phyloP scores from a whole-genome alignment of 805 yeast species.

The Zygoascus tannicola region DNA sequence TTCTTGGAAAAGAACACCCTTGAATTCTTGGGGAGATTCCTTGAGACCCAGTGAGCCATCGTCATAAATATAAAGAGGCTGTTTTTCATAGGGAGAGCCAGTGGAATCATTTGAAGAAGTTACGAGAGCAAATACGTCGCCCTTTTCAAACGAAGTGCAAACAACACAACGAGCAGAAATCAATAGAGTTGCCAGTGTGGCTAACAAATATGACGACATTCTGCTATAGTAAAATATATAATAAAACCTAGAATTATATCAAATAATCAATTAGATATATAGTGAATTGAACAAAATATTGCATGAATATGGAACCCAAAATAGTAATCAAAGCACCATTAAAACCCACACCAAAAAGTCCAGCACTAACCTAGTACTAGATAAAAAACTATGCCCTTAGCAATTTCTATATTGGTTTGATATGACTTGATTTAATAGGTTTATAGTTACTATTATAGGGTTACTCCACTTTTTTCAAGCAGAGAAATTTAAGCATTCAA shows the following conservation, averaged over 20 bases:
- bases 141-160: neutral
- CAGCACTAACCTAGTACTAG: too few relatives aligned
- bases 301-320: neutral
- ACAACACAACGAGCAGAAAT: neutral
- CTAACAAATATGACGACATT: neutral
- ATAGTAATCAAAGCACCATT: neutral
- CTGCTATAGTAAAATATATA: too few relatives aligned
- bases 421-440: neutral
- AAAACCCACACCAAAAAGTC: too few relatives aligned
- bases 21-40: constrained; percentile 19
- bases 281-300: too few relatives aligned
- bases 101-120: constrained; percentile 9
- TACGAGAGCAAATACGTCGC: neutral
- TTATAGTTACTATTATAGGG: too few relatives aligned
- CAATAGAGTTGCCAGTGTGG: neutral
- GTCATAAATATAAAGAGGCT: constrained; percentile 17
- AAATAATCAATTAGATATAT: neutral
- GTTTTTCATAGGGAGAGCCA: too few relatives aligned
- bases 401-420: too few relatives aligned
- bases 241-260: too few relatives aligned
- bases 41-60: constrained; percentile 19
- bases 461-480: too few relatives aligned
- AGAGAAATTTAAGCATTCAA: constrained; percentile 19
- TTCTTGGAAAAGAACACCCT: constrained; percentile 19
- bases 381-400: too few relatives aligned